Evolutionary conservation across 148 eudicot genomes (phyloP).

Genomic region (Cornus suecica): DNA sequence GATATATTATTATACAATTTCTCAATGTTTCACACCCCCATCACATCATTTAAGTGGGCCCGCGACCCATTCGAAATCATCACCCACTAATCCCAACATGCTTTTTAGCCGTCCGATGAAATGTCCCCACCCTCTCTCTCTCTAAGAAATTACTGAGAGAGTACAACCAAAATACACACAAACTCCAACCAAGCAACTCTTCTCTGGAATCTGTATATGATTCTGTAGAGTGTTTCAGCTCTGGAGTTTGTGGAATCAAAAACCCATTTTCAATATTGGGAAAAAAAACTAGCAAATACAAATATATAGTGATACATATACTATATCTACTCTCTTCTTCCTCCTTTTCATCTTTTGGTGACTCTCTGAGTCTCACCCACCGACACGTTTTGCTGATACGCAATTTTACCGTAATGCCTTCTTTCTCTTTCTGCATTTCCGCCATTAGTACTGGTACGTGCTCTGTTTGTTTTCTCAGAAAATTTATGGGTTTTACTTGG

Average conservation of each 20-base stretch:
- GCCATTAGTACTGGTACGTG: slow-evolving; percentile 4
- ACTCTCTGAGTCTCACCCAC: neutral
- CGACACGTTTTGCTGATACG: slow-evolving; percentile 9
- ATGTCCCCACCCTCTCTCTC: neutral
- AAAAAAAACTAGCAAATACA: no score
- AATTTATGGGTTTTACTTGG: neutral
- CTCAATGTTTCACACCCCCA: no score
- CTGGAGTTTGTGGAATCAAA: slow-evolving; percentile 1
- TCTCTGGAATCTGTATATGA: neutral
- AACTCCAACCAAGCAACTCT: neutral
- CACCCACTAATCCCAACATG: neutral
- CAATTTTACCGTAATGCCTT: slow-evolving; percentile 3
- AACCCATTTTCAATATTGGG: neutral
- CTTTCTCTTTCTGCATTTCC: slow-evolving; percentile 2
- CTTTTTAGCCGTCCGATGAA: slow-evolving; percentile 16
- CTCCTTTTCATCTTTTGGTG: neutral
- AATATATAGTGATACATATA: neutral
- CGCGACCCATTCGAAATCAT: neutral
- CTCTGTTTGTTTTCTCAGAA: neutral
- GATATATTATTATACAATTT: no score
- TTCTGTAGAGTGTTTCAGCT: neutral
- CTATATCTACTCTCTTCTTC: neutral
- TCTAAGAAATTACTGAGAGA: neutral
- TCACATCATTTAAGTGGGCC: neutral
- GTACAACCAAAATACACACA: neutral